A percentile compares a stretch with the other conserved stretches of the same genome.
Evolutionary conservation across 352 stramenopile genomes (phyloP).

Genomic region (Globisporangium lucens): DNA sequence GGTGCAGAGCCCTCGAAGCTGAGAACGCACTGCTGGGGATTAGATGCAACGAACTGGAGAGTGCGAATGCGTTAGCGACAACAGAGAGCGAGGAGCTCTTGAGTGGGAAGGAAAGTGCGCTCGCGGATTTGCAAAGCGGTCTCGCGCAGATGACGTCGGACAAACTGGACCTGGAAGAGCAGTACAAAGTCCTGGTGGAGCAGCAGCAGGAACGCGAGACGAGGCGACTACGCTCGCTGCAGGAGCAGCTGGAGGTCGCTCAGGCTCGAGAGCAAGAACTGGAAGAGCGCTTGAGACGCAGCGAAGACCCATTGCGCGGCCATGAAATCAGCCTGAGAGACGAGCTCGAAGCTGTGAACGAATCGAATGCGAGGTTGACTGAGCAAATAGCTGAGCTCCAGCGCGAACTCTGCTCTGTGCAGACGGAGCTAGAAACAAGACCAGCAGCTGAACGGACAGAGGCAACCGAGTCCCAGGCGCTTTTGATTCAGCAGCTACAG

Average conservation of each 20-base stretch:
- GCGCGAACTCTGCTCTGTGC: background rate
- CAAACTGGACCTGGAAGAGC: background rate
- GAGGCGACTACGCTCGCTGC: background rate
- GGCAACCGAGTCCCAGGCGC: background rate
- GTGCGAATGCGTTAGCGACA: background rate
- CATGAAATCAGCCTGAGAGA: background rate
- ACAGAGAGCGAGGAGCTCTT: background rate
- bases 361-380: background rate
- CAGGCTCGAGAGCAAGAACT: background rate
- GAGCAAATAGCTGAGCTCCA: background rate
- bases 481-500: background rate
- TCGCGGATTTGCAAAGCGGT: background rate
- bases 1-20: background rate
- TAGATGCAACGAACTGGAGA: slow-evolving; percentile 1
- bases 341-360: background rate
- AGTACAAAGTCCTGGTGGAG: too few relatives aligned
- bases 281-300: background rate
- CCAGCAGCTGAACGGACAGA: background rate
- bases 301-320: background rate
- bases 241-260: background rate
- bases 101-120: background rate
- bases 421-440: background rate
- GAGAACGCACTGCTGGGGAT: background rate
- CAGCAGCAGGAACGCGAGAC: background rate
- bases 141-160: background rate